These are phyloP conservation scores for Paradendryphiella salina DNA, from an alignment of 2,329 filamentous ascomycete genomes.

Conservation along the genomic window DNA sequence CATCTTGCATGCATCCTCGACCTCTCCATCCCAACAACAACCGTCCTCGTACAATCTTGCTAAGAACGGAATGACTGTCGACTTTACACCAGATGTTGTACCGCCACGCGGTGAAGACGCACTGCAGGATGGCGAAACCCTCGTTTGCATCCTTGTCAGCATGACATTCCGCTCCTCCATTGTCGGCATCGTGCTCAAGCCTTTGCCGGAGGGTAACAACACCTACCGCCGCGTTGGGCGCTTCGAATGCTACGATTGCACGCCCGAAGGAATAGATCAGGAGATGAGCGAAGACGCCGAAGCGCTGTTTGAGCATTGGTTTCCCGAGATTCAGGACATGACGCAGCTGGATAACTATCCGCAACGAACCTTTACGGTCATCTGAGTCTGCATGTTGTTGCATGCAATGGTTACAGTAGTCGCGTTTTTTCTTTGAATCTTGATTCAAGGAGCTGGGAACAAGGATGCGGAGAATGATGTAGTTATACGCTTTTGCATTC, in stretches of 20 bases:
- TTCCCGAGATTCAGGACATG: constrained; percentile 45
- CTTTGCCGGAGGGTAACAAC: constrained; percentile 17
- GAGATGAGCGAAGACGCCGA: constrained; percentile 44
- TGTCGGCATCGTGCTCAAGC: constrained; percentile 39
- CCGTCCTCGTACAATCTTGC: constrained; percentile 29
- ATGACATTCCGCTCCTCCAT: constrained; percentile 46
- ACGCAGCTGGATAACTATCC: constrained; percentile 40
- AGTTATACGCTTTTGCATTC: not conserved
- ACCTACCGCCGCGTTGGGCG: constrained; percentile 41
- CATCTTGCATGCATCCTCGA: constrained; percentile 20
- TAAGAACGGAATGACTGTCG: constrained; percentile 36
- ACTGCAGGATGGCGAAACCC: constrained; percentile 35
- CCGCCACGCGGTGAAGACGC: constrained; percentile 33
- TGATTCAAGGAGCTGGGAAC: no score
- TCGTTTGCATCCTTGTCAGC: constrained; percentile 40
- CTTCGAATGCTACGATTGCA: constrained; percentile 45
- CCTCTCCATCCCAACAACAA: constrained; percentile 1
- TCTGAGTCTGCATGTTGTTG: constrained; percentile 16
- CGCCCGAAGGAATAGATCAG: constrained; percentile 29
- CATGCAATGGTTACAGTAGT: no score
- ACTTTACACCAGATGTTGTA: constrained; percentile 41
- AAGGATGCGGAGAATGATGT: no score
- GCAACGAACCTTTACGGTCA: constrained; percentile 35
- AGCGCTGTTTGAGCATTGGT: constrained; percentile 42
- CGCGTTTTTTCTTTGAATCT: no score